Evolutionary conservation across 2,329 filamentous ascomycete genomes (phyloP).

Genomic region (Calonectria pauciramosa): DNA sequence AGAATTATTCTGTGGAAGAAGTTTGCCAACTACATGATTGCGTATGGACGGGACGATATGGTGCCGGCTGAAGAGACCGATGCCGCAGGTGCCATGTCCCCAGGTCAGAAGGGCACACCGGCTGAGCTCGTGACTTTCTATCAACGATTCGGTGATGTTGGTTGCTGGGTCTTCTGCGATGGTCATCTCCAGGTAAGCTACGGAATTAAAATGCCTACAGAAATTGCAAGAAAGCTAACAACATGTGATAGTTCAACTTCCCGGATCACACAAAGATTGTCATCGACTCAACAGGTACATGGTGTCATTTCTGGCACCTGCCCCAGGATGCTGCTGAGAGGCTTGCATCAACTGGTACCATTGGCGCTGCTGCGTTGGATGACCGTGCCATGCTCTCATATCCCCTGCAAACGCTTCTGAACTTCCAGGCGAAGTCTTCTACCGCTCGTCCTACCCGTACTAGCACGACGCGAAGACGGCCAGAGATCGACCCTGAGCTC

Average conservation of each 20-base stretch:
- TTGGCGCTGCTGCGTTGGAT: conserved; percentile 78
- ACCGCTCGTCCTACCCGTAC: conserved; percentile 57
- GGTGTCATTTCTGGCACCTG: conserved; percentile 84
- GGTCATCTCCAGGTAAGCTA: conserved; percentile 78
- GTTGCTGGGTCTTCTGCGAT: conserved; percentile 85
- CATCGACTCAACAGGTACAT: conserved; percentile 79
- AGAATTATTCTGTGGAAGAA: conserved; percentile 79
- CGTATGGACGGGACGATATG: conserved; percentile 79
- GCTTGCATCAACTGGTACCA: conserved; percentile 74
- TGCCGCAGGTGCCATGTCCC: conserved; percentile 54
- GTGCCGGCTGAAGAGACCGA: conserved; percentile 61
- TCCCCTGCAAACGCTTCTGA: conserved; percentile 79
- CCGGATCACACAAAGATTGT: conserved; percentile 90
- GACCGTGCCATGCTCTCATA: conserved; percentile 80
- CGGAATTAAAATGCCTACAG: background rate
- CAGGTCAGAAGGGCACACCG: conserved; percentile 53
- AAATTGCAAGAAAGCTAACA: conserved; percentile 37
- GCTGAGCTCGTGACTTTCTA: conserved; percentile 82
- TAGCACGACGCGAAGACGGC: conserved; percentile 66
- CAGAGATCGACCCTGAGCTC: conserved; percentile 71
- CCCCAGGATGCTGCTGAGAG: conserved; percentile 77
- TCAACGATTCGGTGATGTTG: conserved; percentile 84
- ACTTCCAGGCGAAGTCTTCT: conserved; percentile 69
- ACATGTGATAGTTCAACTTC: conserved; percentile 82
- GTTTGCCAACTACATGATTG: conserved; percentile 81